Base-by-base conservation (phyloP, 768 basidiomycete species). In the Boletus reticuloceps region DNA sequence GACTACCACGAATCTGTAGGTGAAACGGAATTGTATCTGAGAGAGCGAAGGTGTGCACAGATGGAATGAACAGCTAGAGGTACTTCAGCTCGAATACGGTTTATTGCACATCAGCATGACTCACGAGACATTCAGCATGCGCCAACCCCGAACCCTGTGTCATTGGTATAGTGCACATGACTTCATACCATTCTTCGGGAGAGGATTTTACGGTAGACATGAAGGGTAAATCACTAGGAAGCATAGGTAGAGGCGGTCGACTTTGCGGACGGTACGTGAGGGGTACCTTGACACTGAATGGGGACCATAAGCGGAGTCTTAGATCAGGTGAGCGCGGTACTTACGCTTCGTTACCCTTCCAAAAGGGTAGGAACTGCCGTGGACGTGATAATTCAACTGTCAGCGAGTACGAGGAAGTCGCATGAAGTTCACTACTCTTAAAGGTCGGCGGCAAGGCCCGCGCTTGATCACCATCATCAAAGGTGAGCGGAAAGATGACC, bases 181-280 rank as follows among this genome's bases (percentile, higher is more conserved):
- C 65, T 79, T 86, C 63, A 69, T 74, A 69, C 84, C 85, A 89
- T 64, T 88, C 87, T 63, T 86, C 86, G 9, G 87, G 86, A 5
- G 77, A 73, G 0, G 76, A 72, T 65, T 88, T 88, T 52, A 89
- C 66, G 4, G 80, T 78, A 1, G 80, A 78, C 56, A 85, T 75
- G 63, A 88, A 84, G 25, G 76, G 69, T 1, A 77, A 71, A 13
- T 70, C 70, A 5, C 55, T 61, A 1, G 75, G 67, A 13, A 82
- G 64, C 38, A 85, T 80, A 4, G 86, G 82, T 13, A 79, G 74
- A 50, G 75, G 73, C 0, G 87, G 78, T n/a, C 82, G 78, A 47
- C 77, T 76, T 43, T 79, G 79, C 9, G 85, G 86, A 40, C 56
- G 59, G 57, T 87, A 86, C 6, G 66, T 65, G 51, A 88, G 74